Evolutionary conservation across 306 rosid species (phyloP).

Genomic region (Cucumis melo): DNA sequence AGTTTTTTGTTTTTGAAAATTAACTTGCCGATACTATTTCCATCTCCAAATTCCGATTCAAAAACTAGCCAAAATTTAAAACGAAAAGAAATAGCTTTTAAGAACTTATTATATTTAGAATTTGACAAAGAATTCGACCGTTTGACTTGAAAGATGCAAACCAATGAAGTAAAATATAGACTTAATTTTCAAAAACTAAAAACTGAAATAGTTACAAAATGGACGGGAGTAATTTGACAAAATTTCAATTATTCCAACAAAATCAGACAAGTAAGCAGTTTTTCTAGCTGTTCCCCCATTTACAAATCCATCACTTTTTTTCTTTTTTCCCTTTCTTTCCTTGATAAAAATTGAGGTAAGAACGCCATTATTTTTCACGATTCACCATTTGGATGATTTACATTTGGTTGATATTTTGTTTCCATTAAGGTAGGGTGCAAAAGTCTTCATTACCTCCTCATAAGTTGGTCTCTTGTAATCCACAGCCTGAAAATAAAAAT

Average conservation of each 20-base stretch:
- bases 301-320: background rate
- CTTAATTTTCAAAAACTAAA: too few relatives aligned
- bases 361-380: background rate
- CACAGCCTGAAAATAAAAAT: conserved; percentile 53
- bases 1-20: too few relatives aligned
- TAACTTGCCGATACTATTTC: too few relatives aligned
- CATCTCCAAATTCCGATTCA: too few relatives aligned
- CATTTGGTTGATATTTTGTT: conserved; percentile 53
- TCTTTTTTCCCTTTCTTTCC: background rate
- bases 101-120: too few relatives aligned
- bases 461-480: conserved; percentile 97
- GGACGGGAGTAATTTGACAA: background rate
- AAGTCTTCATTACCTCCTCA: conserved; percentile 73
- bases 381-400: conserved; percentile 91
- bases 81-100: too few relatives aligned
- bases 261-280: background rate
- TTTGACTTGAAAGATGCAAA: too few relatives aligned
- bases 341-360: background rate
- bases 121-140: too few relatives aligned
- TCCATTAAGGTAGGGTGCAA: conserved; percentile 57
- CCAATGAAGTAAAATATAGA: too few relatives aligned
- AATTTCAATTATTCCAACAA: conserved; percentile 4
- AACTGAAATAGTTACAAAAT: too few relatives aligned
- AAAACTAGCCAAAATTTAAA: too few relatives aligned
- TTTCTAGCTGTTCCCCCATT: background rate